Evolutionary conservation across 768 basidiomycete species (phyloP), one percentile per base, ranked within the genome.

Genomic region (Crepidotus variabilis): DNA sequence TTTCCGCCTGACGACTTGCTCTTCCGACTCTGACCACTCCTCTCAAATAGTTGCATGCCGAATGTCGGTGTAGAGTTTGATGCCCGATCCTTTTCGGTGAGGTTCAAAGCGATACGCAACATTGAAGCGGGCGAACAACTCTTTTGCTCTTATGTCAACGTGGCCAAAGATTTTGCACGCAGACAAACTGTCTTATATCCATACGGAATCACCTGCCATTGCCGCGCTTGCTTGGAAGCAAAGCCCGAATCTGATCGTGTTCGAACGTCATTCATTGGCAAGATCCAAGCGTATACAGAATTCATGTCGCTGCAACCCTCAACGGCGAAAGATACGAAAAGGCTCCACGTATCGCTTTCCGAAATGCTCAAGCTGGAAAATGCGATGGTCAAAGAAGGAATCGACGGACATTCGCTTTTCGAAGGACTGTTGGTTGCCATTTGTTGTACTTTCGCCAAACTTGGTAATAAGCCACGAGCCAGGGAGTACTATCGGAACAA

Each of bases 201-300:
- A 0, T 74, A 75, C 57, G 67, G 61, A 2, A 63, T 77, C 58
- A 46, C 36, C 16, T 77, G 76, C 60, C 54, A 61, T 8, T 77
- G 75, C 57, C 23, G 50, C 16, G 59, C 66, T 6, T 75, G 74
- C 56, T 23, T 46, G 36, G 58, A 67, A 21, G 59, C 58, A 11
- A 61, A 60, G 1, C 56, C 65, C 33, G 52, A 57, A 53, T 52
- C 62, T 33, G 59, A 61, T 53, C 55, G 57, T 52, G 43, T 59
- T 13, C 52, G 57, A 16, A 47, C 23, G 3, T 34, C 45, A 20
- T 48, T 49, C 33, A 23, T 4, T 32, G 0, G 1, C 32, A n/a
- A 11, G 35, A 35, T 55, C 8, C 20, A 3, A 43, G 18, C 39
- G 39, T 4, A 11, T 14, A 22, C 23, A 24, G 33, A 48, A 21